Base-by-base conservation (phyloP, 257 asterid genomes). In the Capsicum pubescens region DNA sequence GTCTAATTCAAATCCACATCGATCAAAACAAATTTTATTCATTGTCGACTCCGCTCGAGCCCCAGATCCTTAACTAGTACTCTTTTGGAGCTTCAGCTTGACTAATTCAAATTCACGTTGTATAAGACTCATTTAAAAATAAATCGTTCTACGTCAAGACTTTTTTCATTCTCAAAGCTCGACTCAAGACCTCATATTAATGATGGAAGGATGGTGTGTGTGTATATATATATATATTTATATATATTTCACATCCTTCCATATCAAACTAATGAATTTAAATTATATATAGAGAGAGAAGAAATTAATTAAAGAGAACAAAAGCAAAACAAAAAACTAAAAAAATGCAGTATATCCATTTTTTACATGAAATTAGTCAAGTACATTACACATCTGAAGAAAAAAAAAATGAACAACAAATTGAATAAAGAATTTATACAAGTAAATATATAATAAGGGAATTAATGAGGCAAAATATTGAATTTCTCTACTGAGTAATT, bases 1-100 rank as follows among this genome's bases (percentile, higher is more conserved):
- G 14, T 35, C 19, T 14, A 7, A 7, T 67, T 35, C 0, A 8
- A 0, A 35, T 35, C 35, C 13, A 2, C 16, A 3, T 6, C 0
- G 26, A 12, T n/a, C n/a, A 32, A 63, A 63, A 42, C 46, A 3
- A 5, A 63, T 10, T 10, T 6, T 2, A 63, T 21, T 21, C 16
- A 0, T 6, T 0, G 7, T 4, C n/a, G n/a, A n/a, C n/a, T n/a
- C n/a, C n/a, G 17, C 0, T 63, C 4, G 0, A 63, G 11, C 4
- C 2, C 2, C 1, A 63, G 4, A 63, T 21, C 17, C 16, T 21
- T 10, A 36, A 7, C 1, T 0, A 21, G 3, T 63, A 63, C 39
- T 26, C 1, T 21, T 19, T 26, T 63, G 70, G 35, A 26, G 70
- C 42, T 21, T 4, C 12, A 2, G 2, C 42, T 0, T 7, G 0